phyloP scores from a whole-genome alignment of 768 basidiomycete genomes.

The Russula olivacea region DNA sequence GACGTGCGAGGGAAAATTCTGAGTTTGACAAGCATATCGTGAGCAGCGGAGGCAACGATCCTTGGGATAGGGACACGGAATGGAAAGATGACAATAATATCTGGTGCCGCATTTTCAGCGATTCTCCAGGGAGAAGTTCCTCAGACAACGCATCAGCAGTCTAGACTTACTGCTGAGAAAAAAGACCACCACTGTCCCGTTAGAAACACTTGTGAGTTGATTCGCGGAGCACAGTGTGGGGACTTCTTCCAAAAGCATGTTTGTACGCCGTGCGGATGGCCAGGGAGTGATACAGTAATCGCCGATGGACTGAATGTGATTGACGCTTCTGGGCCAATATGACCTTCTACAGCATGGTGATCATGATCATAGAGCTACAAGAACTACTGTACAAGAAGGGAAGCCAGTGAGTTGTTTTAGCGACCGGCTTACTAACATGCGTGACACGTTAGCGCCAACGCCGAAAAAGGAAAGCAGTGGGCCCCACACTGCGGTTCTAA shows the following conservation, averaged over 20 bases:
- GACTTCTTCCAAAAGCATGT: neutral
- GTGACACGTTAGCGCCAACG: too few species aligned
- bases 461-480: too few species aligned
- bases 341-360: neutral
- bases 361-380: neutral
- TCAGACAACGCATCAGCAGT: neutral
- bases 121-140: neutral
- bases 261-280: neutral
- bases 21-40: constrained; percentile 13
- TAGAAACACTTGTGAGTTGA: neutral
- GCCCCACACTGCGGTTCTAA: too few species aligned
- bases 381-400: too few species aligned
- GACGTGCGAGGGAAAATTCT: constrained; percentile 12
- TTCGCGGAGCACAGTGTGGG: neutral
- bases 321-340: neutral
- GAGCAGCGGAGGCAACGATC: neutral
- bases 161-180: constrained; percentile 13
- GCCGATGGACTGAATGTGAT: neutral
- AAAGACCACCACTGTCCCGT: constrained; percentile 18
- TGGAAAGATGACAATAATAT: constrained; percentile 24
- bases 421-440: too few species aligned
- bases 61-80: constrained; percentile 22
- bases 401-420: neutral
- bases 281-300: neutral
- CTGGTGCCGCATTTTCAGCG: constrained; percentile 7